Base-by-base conservation (phyloP, 2,329 filamentous ascomycete species). In the Dactylellina parvicollis region DNA sequence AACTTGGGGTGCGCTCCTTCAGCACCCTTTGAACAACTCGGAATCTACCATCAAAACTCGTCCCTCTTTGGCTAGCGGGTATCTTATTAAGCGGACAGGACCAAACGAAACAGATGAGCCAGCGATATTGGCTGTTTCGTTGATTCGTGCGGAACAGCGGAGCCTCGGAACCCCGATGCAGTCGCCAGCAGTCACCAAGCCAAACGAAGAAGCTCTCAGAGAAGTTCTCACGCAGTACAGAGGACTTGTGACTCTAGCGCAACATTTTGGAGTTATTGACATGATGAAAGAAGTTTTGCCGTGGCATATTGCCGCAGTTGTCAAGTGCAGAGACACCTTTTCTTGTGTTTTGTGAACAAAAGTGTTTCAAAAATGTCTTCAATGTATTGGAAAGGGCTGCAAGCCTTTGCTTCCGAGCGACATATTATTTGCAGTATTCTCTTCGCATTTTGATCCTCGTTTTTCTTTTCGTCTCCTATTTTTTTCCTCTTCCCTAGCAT, bases 261-360 rank as follows among this genome's bases (percentile, higher is more conserved):
- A 87, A 75, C 86, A 88, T 20, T 86, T 89, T 72, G 90, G 87
- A 0, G 82, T 89, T 77, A 82, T 88, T 78, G 85, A 87, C 77
- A 80, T 84, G 72, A 83, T 87, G 60, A 84, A 82, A 52, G 87
- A 88, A 78, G 84, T 88, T n/a, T 82, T 90, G 77, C 91, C 91
- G 16, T 92, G 91, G 89, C 91, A 94, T 83, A 82, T 94, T 71
- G 89, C 87, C 10, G 89, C 86, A 16, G 90, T 88, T 1, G 85
- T 90, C 80, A 89, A 89, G 80, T 89, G 86, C 1, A 87, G 88
- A 2, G 83, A 86, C 79, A 88, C 85, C 18, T 72, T 72, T 54
- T 64, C 67, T 38, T 72, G 67, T 38, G 59, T 72, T 49, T 42
- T 72, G 47, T 64, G 57, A 64, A 47, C 44, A 49, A 24, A 36